Base-by-base conservation (phyloP, 2,329 filamentous ascomycete species). In the Chlorencoelia australis region DNA sequence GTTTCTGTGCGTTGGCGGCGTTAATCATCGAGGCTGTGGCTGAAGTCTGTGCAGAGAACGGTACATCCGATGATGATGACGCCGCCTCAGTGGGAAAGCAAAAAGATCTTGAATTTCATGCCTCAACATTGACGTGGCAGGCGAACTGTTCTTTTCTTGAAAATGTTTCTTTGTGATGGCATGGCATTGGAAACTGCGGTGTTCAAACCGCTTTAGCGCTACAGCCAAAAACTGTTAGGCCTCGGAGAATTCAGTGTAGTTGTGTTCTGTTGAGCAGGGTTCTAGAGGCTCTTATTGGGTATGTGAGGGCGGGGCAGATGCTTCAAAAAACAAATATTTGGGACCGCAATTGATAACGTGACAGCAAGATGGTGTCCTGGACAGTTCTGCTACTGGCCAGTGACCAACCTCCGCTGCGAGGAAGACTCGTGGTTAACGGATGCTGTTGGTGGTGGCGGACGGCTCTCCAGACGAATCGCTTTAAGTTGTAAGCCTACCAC, bases 261-360 rank as follows among this genome's bases (percentile, higher is more conserved):
- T 35, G 33, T 41, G 30, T 9, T 20, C 14, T 16, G 25, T 11
- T 35, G 33, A 42, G 30, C 43, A 51, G 43, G 51, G 45, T 40
- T 50, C 24, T 47, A 33, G 15, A 22, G 13, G 22, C n/a, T 37
- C 33, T 49, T 16, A 55, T 54, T 54, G 50, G 52, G 14, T 29
- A 16, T 13, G 20, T 13, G 15, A 33, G 15, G 19, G 21, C 25
- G 27, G 35, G 35, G 40, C 39, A 39, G 38, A 38, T 45, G 39
- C 24, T 42, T 35, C 26, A 40, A 26, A 29, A n/a, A n/a, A n/a
- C n/a, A n/a, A n/a, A n/a, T n/a, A n/a, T n/a, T 46, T 47, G 42
- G 51, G 44, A 30, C 39, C 39, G 36, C 25, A 38, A 33, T 30
- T 19, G 36, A 42, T 54, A 51, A 55, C 51, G 52, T 55, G 52